Percentiles rank a stretch among this genome's conserved stretches.
phyloP scores from a whole-genome alignment of 1,284 basidiomycete species.

The Mrakiaceae sp. region DNA sequence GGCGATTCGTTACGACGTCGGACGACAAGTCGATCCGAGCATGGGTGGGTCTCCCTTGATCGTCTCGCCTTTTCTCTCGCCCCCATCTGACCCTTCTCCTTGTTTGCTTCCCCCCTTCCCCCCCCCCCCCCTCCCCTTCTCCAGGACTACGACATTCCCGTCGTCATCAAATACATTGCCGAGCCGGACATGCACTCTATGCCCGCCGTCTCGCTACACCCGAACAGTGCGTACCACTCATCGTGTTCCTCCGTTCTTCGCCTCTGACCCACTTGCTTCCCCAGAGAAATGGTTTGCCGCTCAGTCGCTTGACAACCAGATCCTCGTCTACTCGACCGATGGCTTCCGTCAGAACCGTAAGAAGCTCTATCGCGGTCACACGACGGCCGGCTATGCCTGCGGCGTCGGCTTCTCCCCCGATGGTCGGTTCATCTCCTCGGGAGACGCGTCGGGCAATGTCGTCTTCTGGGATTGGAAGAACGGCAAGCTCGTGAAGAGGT shows the following conservation, averaged over 20 bases:
- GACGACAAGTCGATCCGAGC: constrained; percentile 99
- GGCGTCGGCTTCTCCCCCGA: constrained; percentile 95
- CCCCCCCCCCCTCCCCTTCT: background rate
- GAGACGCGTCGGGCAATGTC: constrained; percentile 86
- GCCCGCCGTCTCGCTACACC: constrained; percentile 92
- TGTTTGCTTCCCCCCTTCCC: constrained; percentile 20
- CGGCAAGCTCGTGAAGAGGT: constrained; percentile 78
- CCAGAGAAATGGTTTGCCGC: constrained; percentile 91
- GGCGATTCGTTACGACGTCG: constrained; percentile 94
- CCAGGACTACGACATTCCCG: constrained; percentile 83
- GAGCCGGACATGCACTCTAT: constrained; percentile 99
- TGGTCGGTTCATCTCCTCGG: constrained; percentile 88
- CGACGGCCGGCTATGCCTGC: constrained; percentile 91
- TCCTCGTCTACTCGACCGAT: constrained; percentile 91
- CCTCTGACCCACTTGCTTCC: background rate
- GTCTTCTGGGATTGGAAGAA: constrained; percentile 99
- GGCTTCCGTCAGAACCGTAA: constrained; percentile 88
- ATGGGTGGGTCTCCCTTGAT: constrained; percentile 42
- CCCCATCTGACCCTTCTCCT: constrained; percentile 25
- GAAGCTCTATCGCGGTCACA: constrained; percentile 95
- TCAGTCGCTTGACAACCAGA: constrained; percentile 96
- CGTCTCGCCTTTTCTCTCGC: background rate
- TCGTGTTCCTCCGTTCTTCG: constrained; percentile 1
- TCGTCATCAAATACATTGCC: constrained; percentile 98
- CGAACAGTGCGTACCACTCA: constrained; percentile 59